Evolutionary conservation across 192 early-diverging fungal genomes (phyloP), one percentile per base, ranked within the genome.

Genomic region (Coemansia brasiliensis): DNA sequence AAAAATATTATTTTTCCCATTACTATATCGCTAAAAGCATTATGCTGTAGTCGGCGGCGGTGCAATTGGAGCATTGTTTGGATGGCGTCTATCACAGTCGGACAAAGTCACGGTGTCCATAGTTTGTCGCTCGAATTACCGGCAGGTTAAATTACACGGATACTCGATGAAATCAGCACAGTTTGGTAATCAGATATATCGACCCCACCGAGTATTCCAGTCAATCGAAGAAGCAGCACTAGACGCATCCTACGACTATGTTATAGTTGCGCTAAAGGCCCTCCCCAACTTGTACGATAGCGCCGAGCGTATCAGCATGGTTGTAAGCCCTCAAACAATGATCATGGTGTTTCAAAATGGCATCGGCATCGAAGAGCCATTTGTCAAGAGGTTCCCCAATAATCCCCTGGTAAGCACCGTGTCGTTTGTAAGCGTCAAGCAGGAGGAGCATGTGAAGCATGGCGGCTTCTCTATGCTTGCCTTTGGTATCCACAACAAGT

Each of bases 21-120:
- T 35, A 35, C 6, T 35, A 7, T 9, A 35, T 35, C 7, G 1
- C 6, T 7, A 35, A 35, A n/a, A n/a, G n/a, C n/a, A n/a, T n/a
- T n/a, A n/a, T n/a, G n/a, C n/a, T 63, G 37, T 76, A 76, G 73
- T 77, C 29, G 74, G 74, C 11, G 74, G 74, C 29, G 74, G 74
- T 22, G 74, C 74, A 16, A 67, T 77, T 40, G 74, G 74, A 5
- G 74, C 67, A 10, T 51, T 77, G 9, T 66, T 77, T 15, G 74
- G 63, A 9, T 77, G 74, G 74, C 58, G 74, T 13, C 68, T 78
- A 10, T 71, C 68, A 32, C 59, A 57, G 1, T 71, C 60, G 1
- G 55, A 60, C 52, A 41, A 58, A 17, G 53, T 67, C 7, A 26
- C 18, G 3, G 76, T 79, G 18, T 73, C 76, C 1, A 37, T 73